Evolutionary conservation across 768 basidiomycete species (phyloP), one percentile per base, ranked within the genome.

Genomic region (Lactarius akahatsu): DNA sequence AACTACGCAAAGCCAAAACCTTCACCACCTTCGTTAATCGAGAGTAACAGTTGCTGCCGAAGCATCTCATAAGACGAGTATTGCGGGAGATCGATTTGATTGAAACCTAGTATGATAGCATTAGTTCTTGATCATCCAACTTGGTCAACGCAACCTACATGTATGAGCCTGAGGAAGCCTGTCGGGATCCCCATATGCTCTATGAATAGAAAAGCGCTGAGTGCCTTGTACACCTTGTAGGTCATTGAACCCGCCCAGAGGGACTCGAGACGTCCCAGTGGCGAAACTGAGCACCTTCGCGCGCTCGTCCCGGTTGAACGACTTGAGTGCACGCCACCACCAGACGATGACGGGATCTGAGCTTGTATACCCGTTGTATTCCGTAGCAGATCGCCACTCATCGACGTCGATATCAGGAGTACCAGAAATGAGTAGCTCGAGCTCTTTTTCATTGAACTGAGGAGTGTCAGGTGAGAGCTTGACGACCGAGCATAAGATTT

Each of bases 311-410:
- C 96, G 91, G 71, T 91, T 94, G 80, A 98, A 98, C 10, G 94
- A 96, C 77, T 98, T 94, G 52, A 99, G 84, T 2, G 96, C 96
- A 70, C 97, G 86, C 97, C 97, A 99, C 91, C 94, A 98, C 96
- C 96, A 99, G 34, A 92, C 89, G 66, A 98, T 95, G 73, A 96
- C 95, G 7, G 96, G 93, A 75, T 99, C 96, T 3, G 90, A 91
- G 72, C 90, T 85, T 7, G 83, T 85, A 75, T 93, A 94, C 57
- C 92, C 91, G 69, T 89, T 92, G 78, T 95, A 94, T 73, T 95
- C 94, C 3, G 92, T 95, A 15, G 92, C 92, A 18, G 90, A 88
- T 61, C 92, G 86, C 94, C 94, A 96, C 77, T 98, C 97, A 75
- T 99, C 97, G 2, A 98, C 94, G 71, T 98, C 96, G 69, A 99